Percentiles rank a stretch among this genome's conserved stretches.
Evolutionary conservation across 257 asterid genomes (phyloP).

Genomic region (Prunella vulgaris): DNA sequence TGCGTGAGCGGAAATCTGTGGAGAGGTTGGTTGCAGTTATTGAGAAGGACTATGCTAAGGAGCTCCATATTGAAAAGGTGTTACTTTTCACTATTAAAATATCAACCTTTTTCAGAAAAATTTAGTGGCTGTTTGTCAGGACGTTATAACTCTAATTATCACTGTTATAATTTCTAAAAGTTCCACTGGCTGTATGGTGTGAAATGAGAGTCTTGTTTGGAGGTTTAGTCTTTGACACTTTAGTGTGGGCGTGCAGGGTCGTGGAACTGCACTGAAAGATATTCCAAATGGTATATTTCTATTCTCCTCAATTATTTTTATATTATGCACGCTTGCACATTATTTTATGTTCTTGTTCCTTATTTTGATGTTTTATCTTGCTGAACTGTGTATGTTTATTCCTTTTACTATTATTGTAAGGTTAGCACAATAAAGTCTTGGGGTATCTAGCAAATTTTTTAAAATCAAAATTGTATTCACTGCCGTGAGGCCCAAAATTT

Average conservation of each 20-base stretch:
- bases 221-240: conserved; percentile 15
- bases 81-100: conserved; percentile 37
- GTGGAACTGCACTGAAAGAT: conserved; percentile 93
- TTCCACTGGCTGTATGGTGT: neutral
- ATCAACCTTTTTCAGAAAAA: neutral
- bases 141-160: conserved; percentile 32
- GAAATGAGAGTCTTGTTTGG: neutral
- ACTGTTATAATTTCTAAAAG: neutral
- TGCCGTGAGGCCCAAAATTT: no score
- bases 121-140: neutral
- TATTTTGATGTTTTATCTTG: conserved; percentile 8
- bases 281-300: conserved; percentile 77
- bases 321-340: neutral
- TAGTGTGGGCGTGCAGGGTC: conserved; percentile 60
- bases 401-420: neutral
- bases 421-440: neutral
- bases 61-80: conserved; percentile 77
- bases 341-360: neutral
- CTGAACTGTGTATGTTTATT: neutral
- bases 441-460: no score
- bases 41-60: conserved; percentile 65
- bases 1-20: conserved; percentile 93
- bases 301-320: neutral
- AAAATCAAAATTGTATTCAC: no score
- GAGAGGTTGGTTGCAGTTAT: conserved; percentile 82